These are phyloP conservation scores for Cicer cuneatum DNA, from an alignment of 306 rosid species.

Conservation along the genomic window DNA sequence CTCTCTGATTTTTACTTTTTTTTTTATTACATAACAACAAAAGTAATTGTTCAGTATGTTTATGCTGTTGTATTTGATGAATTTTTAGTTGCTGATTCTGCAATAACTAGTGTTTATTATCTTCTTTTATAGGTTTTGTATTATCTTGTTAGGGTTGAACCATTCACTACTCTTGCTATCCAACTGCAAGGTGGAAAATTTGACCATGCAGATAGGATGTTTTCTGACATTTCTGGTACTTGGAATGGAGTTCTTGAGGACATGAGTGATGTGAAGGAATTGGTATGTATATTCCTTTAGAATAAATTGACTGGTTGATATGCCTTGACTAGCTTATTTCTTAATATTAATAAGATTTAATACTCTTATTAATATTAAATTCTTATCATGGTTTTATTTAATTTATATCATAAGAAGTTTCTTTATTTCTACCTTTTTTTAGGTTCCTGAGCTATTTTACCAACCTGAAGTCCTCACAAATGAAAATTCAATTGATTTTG, in stretches of 20 bases:
- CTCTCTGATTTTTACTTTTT: slow-evolving; percentile 11
- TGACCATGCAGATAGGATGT: slow-evolving; percentile 99
- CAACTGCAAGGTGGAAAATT: slow-evolving; percentile 98
- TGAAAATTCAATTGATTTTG: slow-evolving; percentile 94
- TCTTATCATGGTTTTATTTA: slow-evolving; percentile 43
- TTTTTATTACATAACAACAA: neutral
- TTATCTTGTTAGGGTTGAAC: slow-evolving; percentile 97
- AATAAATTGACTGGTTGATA: slow-evolving; percentile 35
- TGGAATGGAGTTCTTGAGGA: slow-evolving; percentile 98
- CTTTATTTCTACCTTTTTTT: slow-evolving; percentile 24
- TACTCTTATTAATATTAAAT: slow-evolving; percentile 32
- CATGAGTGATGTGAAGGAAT: slow-evolving; percentile 98
- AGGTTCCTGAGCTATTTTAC: slow-evolving; percentile 99
- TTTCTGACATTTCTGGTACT: slow-evolving; percentile 86
- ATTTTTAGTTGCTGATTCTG: slow-evolving; percentile 27
- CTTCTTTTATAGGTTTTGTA: slow-evolving; percentile 77
- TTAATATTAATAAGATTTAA: slow-evolving; percentile 11
- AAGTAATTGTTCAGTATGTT: slow-evolving; percentile 27
- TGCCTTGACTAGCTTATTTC: slow-evolving; percentile 18
- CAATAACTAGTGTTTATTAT: slow-evolving; percentile 36
- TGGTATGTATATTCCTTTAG: slow-evolving; percentile 63
- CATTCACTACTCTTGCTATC: slow-evolving; percentile 93
- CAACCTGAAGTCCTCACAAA: slow-evolving; percentile 93
- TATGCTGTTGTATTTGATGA: slow-evolving; percentile 32
- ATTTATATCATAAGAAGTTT: slow-evolving; percentile 18